Evolutionary conservation across 2,329 filamentous ascomycete genomes (phyloP), one percentile per base, ranked within the genome.

Genomic region (Hymenoscyphus linearis): DNA sequence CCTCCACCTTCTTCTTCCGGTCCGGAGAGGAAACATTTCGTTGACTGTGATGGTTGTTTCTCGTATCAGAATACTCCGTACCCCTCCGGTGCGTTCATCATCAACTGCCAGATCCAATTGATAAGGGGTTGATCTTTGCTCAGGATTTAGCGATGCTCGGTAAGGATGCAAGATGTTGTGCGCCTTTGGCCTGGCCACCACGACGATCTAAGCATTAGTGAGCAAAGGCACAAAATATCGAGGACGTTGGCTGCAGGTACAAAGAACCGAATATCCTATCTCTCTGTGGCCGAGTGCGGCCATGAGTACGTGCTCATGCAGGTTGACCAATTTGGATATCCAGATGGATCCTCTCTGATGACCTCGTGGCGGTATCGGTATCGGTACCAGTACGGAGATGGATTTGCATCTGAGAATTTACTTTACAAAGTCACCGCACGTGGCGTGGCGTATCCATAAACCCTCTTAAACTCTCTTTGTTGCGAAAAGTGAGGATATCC

Each of bases 41-140:
- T 53, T 55, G 55, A 12, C 16, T 5, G 44, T 55, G 27, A 47
- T 44, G 44, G 40, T 55, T 52, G 59, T 52, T 57, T 55, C 44
- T 52, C 58, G 31, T 57, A 25, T 60, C 58, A 52, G 40, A 31
- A 44, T 50, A 12, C 27, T 31, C 22, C 18, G 6, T 13, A 10
- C 7, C 40, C 9, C 14, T 25, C 7, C 7, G 6, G 4, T 16
- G n/a, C 34, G 6, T 18, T 35, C 44, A 31, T 56, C 52, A 50
- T 52, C 58, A 26, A 36, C 13, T 16, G 18, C 6, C 52, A 25
- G 18, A 52, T n/a, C 47, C 16, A 22, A 26, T 27, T 31, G 50
- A 18, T 16, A 14, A 34, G 40, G 22, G 44, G 57, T 53, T 40
- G 31, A 34, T 60, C 25, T 53, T 34, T 53, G 26, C 25, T 53